phyloP scores from a whole-genome alignment of 495 filamentous ascomycete genomes.

The Lichina pygmaea region DNA sequence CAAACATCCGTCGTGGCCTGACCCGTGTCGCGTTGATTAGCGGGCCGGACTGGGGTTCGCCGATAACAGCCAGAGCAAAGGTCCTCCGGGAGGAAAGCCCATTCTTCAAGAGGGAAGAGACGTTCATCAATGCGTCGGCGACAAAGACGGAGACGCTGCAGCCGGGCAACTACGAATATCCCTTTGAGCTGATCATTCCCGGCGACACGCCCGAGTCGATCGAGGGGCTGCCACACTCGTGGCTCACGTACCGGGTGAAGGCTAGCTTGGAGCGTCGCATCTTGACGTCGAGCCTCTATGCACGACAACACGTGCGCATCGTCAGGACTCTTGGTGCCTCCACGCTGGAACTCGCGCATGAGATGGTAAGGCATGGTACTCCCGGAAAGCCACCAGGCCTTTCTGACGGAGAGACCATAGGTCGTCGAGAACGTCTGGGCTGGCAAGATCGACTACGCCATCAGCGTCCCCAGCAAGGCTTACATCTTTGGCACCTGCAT shows the following conservation, averaged over 20 bases:
- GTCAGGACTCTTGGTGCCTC: conserved; percentile 64
- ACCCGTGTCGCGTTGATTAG: background rate
- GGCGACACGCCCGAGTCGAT: conserved; percentile 64
- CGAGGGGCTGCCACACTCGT: conserved; percentile 57
- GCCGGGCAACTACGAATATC: conserved; percentile 72
- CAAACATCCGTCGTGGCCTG: background rate
- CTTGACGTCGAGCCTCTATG: conserved; percentile 51
- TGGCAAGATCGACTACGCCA: conserved; percentile 79
- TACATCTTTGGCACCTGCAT: conserved; percentile 72
- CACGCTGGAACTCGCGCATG: conserved; percentile 58
- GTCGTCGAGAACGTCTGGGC: conserved; percentile 86
- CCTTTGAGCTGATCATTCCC: conserved; percentile 54
- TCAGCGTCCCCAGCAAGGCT: conserved; percentile 70
- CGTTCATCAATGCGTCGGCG: conserved; percentile 21
- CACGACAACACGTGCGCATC: conserved; percentile 58
- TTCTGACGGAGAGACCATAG: conserved; percentile 8
- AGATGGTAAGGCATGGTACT: conserved; percentile 30
- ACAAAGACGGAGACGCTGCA: conserved; percentile 32
- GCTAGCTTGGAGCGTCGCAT: conserved; percentile 61
- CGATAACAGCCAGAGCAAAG: background rate
- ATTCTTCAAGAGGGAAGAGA: conserved; percentile 28
- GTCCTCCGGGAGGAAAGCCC: conserved; percentile 23
- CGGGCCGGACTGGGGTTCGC: background rate
- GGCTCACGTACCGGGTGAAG: conserved; percentile 67
- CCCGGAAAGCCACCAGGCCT: background rate